Evolutionary conservation across 306 rosid species (phyloP).

Genomic region (Geum urbanum): DNA sequence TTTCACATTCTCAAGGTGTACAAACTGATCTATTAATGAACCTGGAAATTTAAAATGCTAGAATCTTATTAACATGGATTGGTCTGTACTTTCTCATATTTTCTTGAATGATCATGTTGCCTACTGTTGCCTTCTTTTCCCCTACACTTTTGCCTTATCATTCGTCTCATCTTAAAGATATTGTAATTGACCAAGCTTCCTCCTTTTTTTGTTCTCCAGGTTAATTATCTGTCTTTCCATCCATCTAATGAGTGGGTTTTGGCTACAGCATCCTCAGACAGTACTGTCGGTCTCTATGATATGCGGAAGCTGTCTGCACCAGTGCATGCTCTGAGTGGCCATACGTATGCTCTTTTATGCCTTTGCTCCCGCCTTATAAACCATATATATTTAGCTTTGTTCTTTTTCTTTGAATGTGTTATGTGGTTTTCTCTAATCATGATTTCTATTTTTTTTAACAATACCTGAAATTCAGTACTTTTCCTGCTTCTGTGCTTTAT

Average conservation of each 20-base stretch:
- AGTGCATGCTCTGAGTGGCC: conserved; percentile 70
- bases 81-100: no score
- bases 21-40: background rate
- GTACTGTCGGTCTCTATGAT: conserved; percentile 72
- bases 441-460: background rate
- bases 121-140: background rate
- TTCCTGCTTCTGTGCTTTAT: background rate
- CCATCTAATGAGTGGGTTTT: conserved; percentile 78
- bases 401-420: background rate
- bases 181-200: background rate
- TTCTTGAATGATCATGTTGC: background rate
- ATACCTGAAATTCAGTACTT: background rate
- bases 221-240: conserved; percentile 82
- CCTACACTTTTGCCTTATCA: background rate
- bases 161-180: background rate
- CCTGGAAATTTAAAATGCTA: background rate
- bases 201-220: conserved; percentile 38
- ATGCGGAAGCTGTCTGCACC: conserved; percentile 63
- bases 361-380: background rate
- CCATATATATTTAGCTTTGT: background rate
- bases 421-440: background rate
- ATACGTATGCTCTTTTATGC: conserved; percentile 49
- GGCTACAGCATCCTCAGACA: conserved; percentile 96
- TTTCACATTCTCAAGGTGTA: background rate
- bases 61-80: no score